A percentile compares a stretch with the other conserved stretches of the same genome.
Conservation (phyloP, 139 green algal species). For the Chlorella sp. region DNA sequence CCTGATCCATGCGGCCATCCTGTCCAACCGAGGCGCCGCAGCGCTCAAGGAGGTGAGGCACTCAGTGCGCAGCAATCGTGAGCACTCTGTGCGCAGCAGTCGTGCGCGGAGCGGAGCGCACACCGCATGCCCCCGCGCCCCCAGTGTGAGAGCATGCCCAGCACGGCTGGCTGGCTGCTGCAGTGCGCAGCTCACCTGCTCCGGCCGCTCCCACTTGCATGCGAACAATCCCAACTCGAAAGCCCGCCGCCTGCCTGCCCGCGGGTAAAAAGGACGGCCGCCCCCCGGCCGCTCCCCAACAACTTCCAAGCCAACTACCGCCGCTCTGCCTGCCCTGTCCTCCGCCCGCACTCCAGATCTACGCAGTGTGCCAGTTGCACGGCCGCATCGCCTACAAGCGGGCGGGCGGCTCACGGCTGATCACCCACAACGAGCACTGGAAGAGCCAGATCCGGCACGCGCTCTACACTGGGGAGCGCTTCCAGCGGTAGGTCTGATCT, state of each 20-base stretch:
- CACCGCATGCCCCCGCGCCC: too few species aligned
- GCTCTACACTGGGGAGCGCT: conserved; percentile 67
- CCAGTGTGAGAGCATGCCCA: too few species aligned
- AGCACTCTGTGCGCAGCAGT: too few species aligned
- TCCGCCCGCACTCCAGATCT: conserved; percentile 48
- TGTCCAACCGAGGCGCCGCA: conserved; percentile 42
- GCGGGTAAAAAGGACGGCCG: too few species aligned
- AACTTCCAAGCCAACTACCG: neutral
- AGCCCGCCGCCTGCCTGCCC: too few species aligned
- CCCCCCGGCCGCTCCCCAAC: neutral
- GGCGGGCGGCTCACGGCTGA: conserved; percentile 65
- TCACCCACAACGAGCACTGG: conserved; percentile 76
- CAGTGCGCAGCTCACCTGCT: too few species aligned
- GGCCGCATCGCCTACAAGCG: conserved; percentile 71
- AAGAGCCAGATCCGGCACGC: conserved; percentile 75
- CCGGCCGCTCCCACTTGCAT: too few species aligned
- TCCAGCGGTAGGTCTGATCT: conserved; percentile 44
- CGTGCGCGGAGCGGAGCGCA: too few species aligned
- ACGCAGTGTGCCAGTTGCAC: conserved; percentile 54
- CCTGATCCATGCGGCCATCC: conserved; percentile 71
- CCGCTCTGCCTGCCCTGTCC: too few species aligned
- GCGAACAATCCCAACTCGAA: too few species aligned
- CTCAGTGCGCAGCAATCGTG: too few species aligned
- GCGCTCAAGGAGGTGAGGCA: conserved; percentile 60
- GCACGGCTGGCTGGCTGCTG: too few species aligned